Percentiles rank a stretch among this genome's conserved stretches.
Conservation (phyloP, 768 basidiomycete genomes). For the Pleurotus tuoliensis region DNA sequence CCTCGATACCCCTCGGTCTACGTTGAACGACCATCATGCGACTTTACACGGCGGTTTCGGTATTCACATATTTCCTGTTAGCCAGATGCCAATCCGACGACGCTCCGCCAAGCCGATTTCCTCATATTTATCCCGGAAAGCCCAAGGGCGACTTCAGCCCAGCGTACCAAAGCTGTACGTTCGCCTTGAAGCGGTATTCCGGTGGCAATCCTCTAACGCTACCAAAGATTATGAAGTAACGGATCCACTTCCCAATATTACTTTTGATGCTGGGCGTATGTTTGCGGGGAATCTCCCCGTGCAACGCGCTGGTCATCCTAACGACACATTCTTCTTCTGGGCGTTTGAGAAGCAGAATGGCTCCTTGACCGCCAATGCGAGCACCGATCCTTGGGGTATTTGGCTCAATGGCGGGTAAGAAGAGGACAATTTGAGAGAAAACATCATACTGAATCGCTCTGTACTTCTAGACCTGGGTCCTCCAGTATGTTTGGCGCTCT, state of each 20-base stretch:
- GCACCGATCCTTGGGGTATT: conserved; percentile 61
- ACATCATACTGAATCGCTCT: not conserved
- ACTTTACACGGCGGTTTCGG: conserved; percentile 20
- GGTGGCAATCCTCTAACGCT: not conserved
- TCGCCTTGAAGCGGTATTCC: not conserved
- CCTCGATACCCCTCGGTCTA: conserved; percentile 2
- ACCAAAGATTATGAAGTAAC: conserved; percentile 58
- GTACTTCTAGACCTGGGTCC: conserved; percentile 50
- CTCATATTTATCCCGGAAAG: conserved; percentile 43
- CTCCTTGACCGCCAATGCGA: conserved; percentile 45
- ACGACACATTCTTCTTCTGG: conserved; percentile 65
- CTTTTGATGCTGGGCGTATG: conserved; percentile 45
- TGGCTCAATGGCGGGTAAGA: conserved; percentile 73
- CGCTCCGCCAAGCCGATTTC: conserved; percentile 39
- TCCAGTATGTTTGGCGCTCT: conserved; percentile 65
- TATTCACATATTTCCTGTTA: conserved; percentile 18
- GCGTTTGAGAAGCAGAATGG: conserved; percentile 54
- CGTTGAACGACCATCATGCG: conserved; percentile 21
- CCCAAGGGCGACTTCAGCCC: conserved; percentile 47
- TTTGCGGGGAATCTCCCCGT: conserved; percentile 67
- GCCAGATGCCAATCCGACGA: conserved; percentile 9
- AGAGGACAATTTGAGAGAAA: not conserved
- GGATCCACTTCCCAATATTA: conserved; percentile 53
- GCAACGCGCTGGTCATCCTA: conserved; percentile 53
- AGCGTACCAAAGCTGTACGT: conserved; percentile 61